A percentile compares a stretch with the other conserved stretches of the same genome.
Conservation (phyloP, 345 rosid genomes). For the Raphanus raphanistrum region DNA sequence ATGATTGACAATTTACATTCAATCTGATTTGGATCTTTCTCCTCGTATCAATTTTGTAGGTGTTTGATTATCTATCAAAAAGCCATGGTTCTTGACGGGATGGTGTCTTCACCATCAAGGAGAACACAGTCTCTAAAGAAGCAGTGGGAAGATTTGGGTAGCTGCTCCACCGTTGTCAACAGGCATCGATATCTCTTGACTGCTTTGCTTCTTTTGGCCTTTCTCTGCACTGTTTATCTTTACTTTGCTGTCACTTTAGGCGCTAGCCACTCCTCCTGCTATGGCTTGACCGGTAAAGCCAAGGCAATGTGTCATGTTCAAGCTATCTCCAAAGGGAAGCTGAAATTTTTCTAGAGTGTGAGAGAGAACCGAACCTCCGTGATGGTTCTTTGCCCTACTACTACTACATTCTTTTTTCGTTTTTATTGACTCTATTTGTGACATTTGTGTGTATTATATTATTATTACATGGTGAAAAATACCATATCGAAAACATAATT, state of each 20-base stretch:
- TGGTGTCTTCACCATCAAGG: slow-evolving; percentile 73
- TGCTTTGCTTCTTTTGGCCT: slow-evolving; percentile 68
- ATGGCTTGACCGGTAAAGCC: slow-evolving; percentile 62
- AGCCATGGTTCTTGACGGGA: slow-evolving; percentile 70
- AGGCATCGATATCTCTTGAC: slow-evolving; percentile 91
- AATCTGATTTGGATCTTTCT: neutral
- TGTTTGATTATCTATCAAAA: neutral
- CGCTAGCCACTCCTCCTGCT: slow-evolving; percentile 54
- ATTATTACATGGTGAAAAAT: neutral
- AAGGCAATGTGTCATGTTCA: slow-evolving; percentile 68
- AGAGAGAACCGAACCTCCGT: neutral
- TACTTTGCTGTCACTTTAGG: slow-evolving; percentile 92
- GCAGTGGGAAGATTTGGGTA: slow-evolving; percentile 76
- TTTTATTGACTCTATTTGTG: neutral
- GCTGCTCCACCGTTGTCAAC: slow-evolving; percentile 66
- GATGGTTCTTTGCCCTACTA: neutral
- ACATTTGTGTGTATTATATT: neutral
- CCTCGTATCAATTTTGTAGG: slow-evolving; percentile 11
- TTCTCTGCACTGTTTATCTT: slow-evolving; percentile 84
- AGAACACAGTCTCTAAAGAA: slow-evolving; percentile 64
- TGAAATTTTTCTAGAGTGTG: slow-evolving; percentile 49
- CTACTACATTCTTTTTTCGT: neutral
- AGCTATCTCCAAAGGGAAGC: slow-evolving; percentile 55
- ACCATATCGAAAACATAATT: neutral
- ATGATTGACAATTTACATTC: neutral